Evolutionary conservation across 1,139 yeast genomes (phyloP).

Genomic region (Geotrichum fermentans): DNA sequence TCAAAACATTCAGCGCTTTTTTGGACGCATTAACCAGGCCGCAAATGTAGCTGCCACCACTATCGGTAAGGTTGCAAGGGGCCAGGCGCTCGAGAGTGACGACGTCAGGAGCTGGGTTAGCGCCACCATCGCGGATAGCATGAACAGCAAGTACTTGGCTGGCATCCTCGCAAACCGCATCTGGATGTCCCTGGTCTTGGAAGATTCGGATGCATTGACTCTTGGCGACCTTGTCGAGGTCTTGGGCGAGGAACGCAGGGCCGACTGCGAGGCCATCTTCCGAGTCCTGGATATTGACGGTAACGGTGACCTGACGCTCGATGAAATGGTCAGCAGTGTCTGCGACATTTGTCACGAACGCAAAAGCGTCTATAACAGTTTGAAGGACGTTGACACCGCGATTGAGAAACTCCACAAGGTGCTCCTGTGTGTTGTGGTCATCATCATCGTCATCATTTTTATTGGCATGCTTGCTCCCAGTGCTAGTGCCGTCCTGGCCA

Average conservation of each 20-base stretch:
- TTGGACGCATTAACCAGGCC: constrained; percentile 33
- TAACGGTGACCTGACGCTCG: constrained; percentile 39
- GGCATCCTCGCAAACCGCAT: constrained; percentile 39
- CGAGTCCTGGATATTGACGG: constrained; percentile 38
- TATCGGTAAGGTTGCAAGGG: constrained; percentile 33
- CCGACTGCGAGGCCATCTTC: constrained; percentile 37
- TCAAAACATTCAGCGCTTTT: constrained; percentile 29
- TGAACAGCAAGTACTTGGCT: constrained; percentile 32
- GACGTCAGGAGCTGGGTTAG: constrained; percentile 25
- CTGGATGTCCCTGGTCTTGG: constrained; percentile 43
- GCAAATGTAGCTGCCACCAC: constrained; percentile 34
- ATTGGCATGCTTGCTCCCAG: constrained; percentile 44
- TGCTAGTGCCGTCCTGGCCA: constrained; percentile 41
- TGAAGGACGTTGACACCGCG: constrained; percentile 42
- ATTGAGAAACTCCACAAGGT: constrained; percentile 40
- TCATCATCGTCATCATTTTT: constrained; percentile 38
- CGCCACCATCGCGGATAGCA: constrained; percentile 37
- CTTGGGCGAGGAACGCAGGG: constrained; percentile 33
- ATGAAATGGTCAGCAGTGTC: constrained; percentile 38
- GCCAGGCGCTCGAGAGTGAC: constrained; percentile 15
- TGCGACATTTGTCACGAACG: constrained; percentile 37
- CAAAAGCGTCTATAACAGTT: constrained; percentile 37
- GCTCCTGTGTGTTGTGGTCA: constrained; percentile 34
- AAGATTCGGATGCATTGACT: constrained; percentile 36
- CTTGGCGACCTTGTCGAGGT: constrained; percentile 39